Percentiles rank a stretch among this genome's conserved stretches.
Conservation (phyloP, 2,329 filamentous ascomycete species). For the Fusarium sp. region DNA sequence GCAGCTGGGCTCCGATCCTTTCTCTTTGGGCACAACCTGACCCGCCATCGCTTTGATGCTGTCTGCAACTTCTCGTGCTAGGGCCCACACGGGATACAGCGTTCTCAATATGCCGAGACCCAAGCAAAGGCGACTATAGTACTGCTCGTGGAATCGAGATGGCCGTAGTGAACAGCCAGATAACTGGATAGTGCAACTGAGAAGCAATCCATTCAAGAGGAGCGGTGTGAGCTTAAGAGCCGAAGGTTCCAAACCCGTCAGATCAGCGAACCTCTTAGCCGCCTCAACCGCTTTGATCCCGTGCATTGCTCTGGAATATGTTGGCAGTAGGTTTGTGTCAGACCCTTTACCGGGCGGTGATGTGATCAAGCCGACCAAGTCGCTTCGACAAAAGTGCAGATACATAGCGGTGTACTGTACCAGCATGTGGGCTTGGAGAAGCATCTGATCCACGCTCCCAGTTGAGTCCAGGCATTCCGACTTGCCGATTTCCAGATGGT, state of each 20-base stretch:
- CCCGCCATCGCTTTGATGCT: not conserved
- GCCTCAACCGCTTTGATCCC: not conserved
- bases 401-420: conserved; percentile 6
- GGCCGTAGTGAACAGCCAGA: not conserved
- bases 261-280: not conserved
- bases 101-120: not conserved
- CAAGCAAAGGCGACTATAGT: not conserved
- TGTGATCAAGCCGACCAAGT: not conserved
- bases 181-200: not conserved
- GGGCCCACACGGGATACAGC: not conserved
- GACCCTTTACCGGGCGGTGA: not conserved
- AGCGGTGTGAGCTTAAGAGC: not conserved
- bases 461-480: conserved; percentile 5
- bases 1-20: not conserved
- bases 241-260: not conserved
- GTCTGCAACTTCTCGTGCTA: not conserved
- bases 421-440: conserved; percentile 1
- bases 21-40: not conserved
- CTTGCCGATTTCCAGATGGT: not conserved
- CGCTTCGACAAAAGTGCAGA: not conserved
- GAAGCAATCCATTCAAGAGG: not conserved
- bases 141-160: not conserved
- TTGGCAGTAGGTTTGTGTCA: not conserved
- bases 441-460: not conserved
- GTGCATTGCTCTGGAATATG: conserved; percentile 4